Percentiles rank a stretch among this genome's conserved stretches.
phyloP scores from a whole-genome alignment of 2,329 filamentous ascomycete species.

The Neonectria sp. region DNA sequence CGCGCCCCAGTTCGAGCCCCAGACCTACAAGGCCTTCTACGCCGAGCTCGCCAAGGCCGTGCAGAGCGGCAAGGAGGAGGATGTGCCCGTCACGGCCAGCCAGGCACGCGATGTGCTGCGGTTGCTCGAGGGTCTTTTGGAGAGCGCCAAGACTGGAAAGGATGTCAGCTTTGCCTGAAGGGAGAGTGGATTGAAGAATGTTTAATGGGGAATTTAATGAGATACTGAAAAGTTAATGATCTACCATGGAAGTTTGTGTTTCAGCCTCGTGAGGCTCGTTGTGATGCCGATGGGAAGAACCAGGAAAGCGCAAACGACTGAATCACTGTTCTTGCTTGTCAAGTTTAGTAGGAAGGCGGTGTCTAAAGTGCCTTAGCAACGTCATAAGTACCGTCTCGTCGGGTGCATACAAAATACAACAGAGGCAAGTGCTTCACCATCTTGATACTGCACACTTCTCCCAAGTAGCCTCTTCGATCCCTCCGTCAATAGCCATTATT shows the following conservation, averaged over 20 bases:
- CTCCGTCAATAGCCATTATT: background rate
- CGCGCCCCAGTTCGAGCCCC: slow-evolving; percentile 72
- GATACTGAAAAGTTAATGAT: slow-evolving; percentile 7
- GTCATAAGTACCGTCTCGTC: too few relatives aligned
- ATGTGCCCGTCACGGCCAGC: slow-evolving; percentile 67
- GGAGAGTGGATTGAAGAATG: background rate
- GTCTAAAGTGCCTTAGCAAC: too few relatives aligned
- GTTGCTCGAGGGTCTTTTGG: slow-evolving; percentile 66
- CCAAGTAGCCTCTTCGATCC: background rate
- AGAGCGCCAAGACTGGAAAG: slow-evolving; percentile 64
- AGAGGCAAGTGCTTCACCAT: background rate
- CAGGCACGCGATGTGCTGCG: slow-evolving; percentile 68
- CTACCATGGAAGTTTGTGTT: background rate
- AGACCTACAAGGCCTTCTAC: slow-evolving; percentile 81
- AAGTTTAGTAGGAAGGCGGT: background rate
- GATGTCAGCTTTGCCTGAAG: slow-evolving; percentile 57
- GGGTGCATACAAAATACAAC: too few relatives aligned
- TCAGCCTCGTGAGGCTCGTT: background rate
- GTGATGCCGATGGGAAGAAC: background rate
- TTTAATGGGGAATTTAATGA: slow-evolving; percentile 34
- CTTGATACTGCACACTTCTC: background rate
- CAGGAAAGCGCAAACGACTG: background rate
- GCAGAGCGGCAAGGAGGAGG: slow-evolving; percentile 62
- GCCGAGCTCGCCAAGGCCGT: slow-evolving; percentile 64
- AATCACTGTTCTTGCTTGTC: background rate